Evolutionary conservation across 2,329 filamentous ascomycete genomes (phyloP), one percentile per base, ranked within the genome.

Genomic region (Arthroderma sp.): DNA sequence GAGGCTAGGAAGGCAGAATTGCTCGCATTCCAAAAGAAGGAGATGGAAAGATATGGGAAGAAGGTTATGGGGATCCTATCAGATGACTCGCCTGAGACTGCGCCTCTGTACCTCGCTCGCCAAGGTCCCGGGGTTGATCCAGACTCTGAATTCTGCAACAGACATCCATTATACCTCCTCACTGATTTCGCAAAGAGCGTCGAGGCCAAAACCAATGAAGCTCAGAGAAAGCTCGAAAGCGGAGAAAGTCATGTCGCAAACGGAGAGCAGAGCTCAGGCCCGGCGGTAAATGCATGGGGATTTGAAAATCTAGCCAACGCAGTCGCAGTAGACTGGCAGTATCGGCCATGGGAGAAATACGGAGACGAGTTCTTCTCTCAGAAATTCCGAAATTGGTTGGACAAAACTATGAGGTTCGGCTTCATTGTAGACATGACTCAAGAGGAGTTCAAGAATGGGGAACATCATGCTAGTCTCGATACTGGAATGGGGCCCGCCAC

Each of bases 371-470:
- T 57, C 9, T 62, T 58, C 43, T 57, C 52, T 35, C 56, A 55
- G 19, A 49, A 41, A 13, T 62, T 62, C 25, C 54, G 51, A 1
- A 49, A 53, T 5, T 61, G 60, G 61, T 28, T 61, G 19, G 57
- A 59, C n/a, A 53, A 56, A 19, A 58, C 57, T 2, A 58, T 60
- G 23, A 54, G 38, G n/a, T n/a, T 59, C 19, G 60, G 56, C 28
- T 56, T 28, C 19, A 21, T 39, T 11, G 54, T 63, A 21, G 60
- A 63, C 31, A 70, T 68, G 6, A 64, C 64, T 15, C 67, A 68
- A 41, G 23, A 59, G 23, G 52, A 65, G 5, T 73, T 70, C 54
- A 71, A 68, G 44, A 62, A 71, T 41, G 68, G 68, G 4, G 66
- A 65, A 2, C 63, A 65, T 1, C 65, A 68, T 58, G 59, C 68